A percentile compares a stretch with the other conserved stretches of the same genome.
Conservation (phyloP, 2,329 filamentous ascomycete species). For the Didymellaceae sp. region DNA sequence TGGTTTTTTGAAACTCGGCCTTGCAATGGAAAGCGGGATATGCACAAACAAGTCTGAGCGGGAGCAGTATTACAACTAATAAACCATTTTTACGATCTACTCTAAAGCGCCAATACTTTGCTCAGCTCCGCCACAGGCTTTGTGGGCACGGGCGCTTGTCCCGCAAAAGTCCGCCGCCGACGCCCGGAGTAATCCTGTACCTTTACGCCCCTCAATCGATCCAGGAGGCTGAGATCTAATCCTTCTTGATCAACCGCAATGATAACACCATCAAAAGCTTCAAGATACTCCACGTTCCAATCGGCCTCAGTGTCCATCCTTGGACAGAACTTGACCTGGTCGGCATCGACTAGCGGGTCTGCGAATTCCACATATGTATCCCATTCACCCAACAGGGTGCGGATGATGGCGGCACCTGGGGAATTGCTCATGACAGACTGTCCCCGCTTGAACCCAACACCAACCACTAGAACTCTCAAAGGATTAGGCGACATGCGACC, state of each 20-base stretch:
- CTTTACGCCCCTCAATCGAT: neutral
- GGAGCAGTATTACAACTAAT: too few species aligned
- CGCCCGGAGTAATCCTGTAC: neutral
- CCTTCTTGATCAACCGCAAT: conserved; percentile 54
- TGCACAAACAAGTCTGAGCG: too few species aligned
- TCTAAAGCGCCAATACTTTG: too few species aligned
- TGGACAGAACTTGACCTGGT: conserved; percentile 42
- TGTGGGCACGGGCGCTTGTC: too few species aligned
- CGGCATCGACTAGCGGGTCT: conserved; percentile 55
- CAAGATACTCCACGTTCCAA: conserved; percentile 51
- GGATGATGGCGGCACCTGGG: conserved; percentile 41
- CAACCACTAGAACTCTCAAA: conserved; percentile 50
- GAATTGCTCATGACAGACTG: conserved; percentile 58
- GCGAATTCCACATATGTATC: conserved; percentile 54
- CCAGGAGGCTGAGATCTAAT: conserved; percentile 40
- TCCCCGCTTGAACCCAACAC: conserved; percentile 60
- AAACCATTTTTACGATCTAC: too few species aligned
- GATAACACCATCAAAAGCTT: conserved; percentile 54
- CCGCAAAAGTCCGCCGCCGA: neutral
- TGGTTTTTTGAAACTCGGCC: conserved; percentile 7
- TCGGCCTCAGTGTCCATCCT: conserved; percentile 35
- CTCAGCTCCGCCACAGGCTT: too few species aligned
- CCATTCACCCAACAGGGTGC: conserved; percentile 26
- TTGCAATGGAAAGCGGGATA: too few species aligned
- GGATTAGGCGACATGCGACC: neutral